A percentile compares a stretch with the other conserved stretches of the same genome.
phyloP scores from a whole-genome alignment of 1,139 yeast species.

The Kazachstania sp. region DNA sequence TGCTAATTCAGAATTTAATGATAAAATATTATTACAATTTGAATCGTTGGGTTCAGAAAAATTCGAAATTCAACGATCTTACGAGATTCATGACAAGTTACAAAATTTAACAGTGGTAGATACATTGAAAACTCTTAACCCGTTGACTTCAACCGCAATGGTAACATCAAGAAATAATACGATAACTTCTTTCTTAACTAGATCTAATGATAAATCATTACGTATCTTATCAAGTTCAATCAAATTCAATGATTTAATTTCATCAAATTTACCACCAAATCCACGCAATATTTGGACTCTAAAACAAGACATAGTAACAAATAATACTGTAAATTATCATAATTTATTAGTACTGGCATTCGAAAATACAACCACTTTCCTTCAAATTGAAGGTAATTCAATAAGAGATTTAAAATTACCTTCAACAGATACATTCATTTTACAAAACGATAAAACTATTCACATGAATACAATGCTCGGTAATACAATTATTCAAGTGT shows the following conservation, averaged over 20 bases:
- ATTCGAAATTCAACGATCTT: background rate
- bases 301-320: constrained; percentile 39
- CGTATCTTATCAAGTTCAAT: constrained; percentile 15
- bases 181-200: background rate
- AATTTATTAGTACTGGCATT: constrained; percentile 33
- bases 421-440: constrained; percentile 45
- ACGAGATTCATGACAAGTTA: constrained; percentile 27
- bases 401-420: constrained; percentile 70
- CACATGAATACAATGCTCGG: constrained; percentile 64
- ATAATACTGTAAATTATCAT: constrained; percentile 24
- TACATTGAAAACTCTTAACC: constrained; percentile 45
- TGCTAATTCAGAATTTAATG: constrained; percentile 55
- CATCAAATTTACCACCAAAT: constrained; percentile 23
- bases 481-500: constrained; percentile 61
- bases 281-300: constrained; percentile 25
- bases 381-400: constrained; percentile 35
- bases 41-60: constrained; percentile 61
- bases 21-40: constrained; percentile 64
- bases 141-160: constrained; percentile 31
- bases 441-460: constrained; percentile 51
- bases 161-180: background rate
- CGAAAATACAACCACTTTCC: constrained; percentile 20
- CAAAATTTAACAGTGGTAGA: constrained; percentile 57
- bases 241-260: constrained; percentile 17
- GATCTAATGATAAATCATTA: background rate